Base-by-base conservation (phyloP, 495 filamentous ascomycete species). In the Penicillium canariense region DNA sequence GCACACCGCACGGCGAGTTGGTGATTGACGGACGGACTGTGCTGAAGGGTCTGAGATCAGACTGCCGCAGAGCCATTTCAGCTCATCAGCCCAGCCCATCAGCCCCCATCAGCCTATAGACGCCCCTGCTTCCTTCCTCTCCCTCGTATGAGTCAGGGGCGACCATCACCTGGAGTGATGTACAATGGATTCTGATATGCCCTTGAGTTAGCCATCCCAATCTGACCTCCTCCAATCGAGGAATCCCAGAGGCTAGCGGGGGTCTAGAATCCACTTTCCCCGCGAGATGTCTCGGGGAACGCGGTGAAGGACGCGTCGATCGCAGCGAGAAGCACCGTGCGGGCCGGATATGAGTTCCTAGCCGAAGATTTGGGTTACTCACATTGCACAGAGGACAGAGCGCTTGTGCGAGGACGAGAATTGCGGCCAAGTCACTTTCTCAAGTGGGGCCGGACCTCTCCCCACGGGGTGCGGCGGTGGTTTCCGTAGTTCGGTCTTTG, bases 381-480 rank as follows among this genome's bases (percentile, higher is more conserved):
- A 48, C 30, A 48, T 30, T 35, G 45, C 45, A 34, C 15, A 35
- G 31, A 28, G 54, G 46, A 46, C 50, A 46, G 31, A 47, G 38
- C 50, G 27, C 11, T 27, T 42, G 51, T 48, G 52, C n/a, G 25
- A 27, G 47, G 48, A 31, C 43, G 45, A 44, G 53, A 42, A 43
- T 44, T 38, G 44, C 46, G 38, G 45, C 45, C 39, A 48, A 54
- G 50, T 58, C 49, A 53, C 56, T 55, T 50, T 59, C 56, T 26
- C 32, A 8, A 7, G 28, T 28, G 50, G 30, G 40, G 30, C 35
- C 38, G 27, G 38, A 15, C 10, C 12, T n/a, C 9, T 17, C 44
- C 50, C 57, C 57, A 55, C 48, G 56, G 57, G 57, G 58, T 6
- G 9, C 12, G 35, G 25, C 46, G 20, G 27, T 34, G 28, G 20